Evolutionary conservation across 2,329 filamentous ascomycete genomes (phyloP).

Genomic region (Rhynchosporium secalis): DNA sequence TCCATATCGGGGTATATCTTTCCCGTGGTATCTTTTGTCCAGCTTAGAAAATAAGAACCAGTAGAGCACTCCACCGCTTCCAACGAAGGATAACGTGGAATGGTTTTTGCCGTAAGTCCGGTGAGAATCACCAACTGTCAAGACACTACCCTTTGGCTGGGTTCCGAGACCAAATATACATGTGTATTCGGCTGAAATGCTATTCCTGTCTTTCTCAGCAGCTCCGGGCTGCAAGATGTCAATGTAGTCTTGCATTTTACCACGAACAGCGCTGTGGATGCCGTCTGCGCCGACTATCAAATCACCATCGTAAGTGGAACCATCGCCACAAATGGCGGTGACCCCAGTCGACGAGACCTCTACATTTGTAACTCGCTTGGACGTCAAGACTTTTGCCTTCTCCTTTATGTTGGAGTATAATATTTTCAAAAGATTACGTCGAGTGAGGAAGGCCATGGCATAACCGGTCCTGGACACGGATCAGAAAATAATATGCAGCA

Average conservation of each 20-base stretch:
- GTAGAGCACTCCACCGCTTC: conserved; percentile 20
- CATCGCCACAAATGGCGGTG: conserved; percentile 29
- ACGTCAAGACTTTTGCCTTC: conserved; percentile 31
- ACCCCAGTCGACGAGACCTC: conserved; percentile 21
- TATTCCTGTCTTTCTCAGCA: conserved; percentile 20
- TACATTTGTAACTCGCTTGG: conserved; percentile 27
- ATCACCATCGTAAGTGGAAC: conserved; percentile 27
- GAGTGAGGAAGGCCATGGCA: conserved; percentile 17
- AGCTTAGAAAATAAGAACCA: conserved; percentile 27
- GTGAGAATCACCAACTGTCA: conserved; percentile 22
- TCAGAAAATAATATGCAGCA: conserved; percentile 4
- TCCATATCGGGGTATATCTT: conserved; percentile 26
- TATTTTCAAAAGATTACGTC: conserved; percentile 23
- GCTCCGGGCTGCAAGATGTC: conserved; percentile 13
- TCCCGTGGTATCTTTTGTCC: conserved; percentile 18
- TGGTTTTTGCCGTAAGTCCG: conserved; percentile 20
- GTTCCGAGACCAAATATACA: conserved; percentile 27
- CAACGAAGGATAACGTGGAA: conserved; percentile 26
- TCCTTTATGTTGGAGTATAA: conserved; percentile 25
- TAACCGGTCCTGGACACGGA: conserved; percentile 29
- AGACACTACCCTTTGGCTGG: conserved; percentile 19
- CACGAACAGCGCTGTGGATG: conserved; percentile 30
- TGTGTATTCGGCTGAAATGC: conserved; percentile 27
- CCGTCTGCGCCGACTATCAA: conserved; percentile 37
- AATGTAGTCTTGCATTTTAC: conserved; percentile 26